Percentiles rank a stretch among this genome's conserved stretches.
phyloP scores from a whole-genome alignment of 106 monocot species.

The Dioscorea zingiberensis region DNA sequence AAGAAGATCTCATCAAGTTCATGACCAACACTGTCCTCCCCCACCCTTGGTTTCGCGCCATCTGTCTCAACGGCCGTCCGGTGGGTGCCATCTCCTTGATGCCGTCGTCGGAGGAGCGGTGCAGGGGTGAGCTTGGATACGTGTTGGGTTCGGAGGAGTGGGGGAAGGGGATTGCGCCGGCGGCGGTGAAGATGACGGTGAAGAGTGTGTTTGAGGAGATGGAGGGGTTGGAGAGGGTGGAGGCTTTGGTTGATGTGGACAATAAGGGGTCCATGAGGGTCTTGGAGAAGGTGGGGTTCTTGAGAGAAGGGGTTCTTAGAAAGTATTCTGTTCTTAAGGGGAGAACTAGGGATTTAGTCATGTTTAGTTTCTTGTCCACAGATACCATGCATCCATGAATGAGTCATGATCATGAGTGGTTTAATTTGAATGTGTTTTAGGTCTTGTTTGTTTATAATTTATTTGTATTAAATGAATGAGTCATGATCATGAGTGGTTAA shows the following conservation, averaged over 20 bases:
- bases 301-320: slow-evolving; percentile 36
- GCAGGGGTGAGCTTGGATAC: slow-evolving; percentile 35
- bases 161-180: slow-evolving; percentile 44
- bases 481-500: not conserved
- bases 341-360: slow-evolving; percentile 22
- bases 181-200: slow-evolving; percentile 24
- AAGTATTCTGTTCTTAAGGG: slow-evolving; percentile 35
- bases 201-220: slow-evolving; percentile 19
- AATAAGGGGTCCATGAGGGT: slow-evolving; percentile 46
- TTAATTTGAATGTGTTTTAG: too few species aligned
- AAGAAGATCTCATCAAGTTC: slow-evolving; percentile 25
- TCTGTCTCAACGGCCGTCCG: slow-evolving; percentile 39
- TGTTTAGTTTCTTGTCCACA: slow-evolving; percentile 35
- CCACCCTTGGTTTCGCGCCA: slow-evolving; percentile 64
- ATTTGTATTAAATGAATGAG: not conserved
- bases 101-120: slow-evolving; percentile 4
- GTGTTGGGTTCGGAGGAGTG: slow-evolving; percentile 29
- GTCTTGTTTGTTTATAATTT: too few species aligned
- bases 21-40: slow-evolving; percentile 31
- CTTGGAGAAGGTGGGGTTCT: slow-evolving; percentile 63
- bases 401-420: not conserved
- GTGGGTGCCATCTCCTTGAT: slow-evolving; percentile 47
- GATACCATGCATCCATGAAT: slow-evolving; percentile 9
- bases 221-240: slow-evolving; percentile 43
- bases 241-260: slow-evolving; percentile 43